Percentiles rank a stretch among this genome's conserved stretches.
Evolutionary conservation across 2,329 filamentous ascomycete genomes (phyloP).

Genomic region (Ophidiomyces ophidiicola): DNA sequence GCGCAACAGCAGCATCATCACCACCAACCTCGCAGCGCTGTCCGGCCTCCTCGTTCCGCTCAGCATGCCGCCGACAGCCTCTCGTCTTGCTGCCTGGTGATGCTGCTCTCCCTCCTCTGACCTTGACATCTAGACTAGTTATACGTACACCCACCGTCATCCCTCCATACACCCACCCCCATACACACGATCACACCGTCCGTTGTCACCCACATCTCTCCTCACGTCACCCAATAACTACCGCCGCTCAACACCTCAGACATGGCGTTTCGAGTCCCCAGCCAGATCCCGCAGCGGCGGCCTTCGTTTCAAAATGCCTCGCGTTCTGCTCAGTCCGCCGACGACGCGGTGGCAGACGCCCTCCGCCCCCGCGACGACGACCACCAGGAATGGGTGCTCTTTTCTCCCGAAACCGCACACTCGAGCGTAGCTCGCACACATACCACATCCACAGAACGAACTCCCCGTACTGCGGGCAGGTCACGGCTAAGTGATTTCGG

Average conservation of each 20-base stretch:
- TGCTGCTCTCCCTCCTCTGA: too few species aligned
- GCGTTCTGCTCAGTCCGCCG: conserved; percentile 13
- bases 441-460: conserved; percentile 53
- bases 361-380: conserved; percentile 46
- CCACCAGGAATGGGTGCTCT: conserved; percentile 91
- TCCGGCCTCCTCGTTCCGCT: too few species aligned
- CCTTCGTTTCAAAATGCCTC: conserved; percentile 8
- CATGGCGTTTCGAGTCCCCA: conserved; percentile 16
- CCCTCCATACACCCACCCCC: too few species aligned
- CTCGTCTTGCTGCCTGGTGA: too few species aligned
- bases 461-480: conserved; percentile 52
- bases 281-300: conserved; percentile 10
- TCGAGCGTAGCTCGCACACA: conserved; percentile 57
- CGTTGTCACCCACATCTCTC: too few species aligned
- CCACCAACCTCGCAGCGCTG: too few species aligned
- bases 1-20: too few species aligned
- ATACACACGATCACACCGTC: too few species aligned
- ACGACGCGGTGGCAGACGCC: conserved; percentile 20
- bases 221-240: too few species aligned
- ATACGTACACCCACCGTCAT: too few species aligned
- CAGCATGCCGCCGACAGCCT: too few species aligned
- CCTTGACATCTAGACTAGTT: too few species aligned
- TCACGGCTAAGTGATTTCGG: conserved; percentile 71
- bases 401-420: conserved; percentile 48
- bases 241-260: background rate